Evolutionary conservation across 176 grass and related monocot genomes (phyloP).

Genomic region (Poa annua): DNA sequence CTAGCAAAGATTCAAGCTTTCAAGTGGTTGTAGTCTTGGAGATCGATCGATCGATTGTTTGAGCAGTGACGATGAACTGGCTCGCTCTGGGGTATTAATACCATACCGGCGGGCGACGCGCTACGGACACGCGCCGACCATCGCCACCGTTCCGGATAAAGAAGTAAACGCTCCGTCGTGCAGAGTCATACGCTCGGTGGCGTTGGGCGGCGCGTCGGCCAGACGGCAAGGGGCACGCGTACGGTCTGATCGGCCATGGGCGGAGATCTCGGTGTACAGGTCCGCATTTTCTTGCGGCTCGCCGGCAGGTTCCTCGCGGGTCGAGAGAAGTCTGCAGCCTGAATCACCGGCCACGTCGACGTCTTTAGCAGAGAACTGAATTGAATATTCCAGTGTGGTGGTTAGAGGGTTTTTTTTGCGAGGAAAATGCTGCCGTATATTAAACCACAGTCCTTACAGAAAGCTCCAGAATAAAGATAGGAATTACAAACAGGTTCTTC

Average conservation of each 20-base stretch:
- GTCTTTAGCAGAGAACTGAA: no score
- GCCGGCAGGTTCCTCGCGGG: neutral
- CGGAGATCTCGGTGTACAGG: neutral
- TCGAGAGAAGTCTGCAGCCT: neutral
- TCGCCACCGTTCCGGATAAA: neutral
- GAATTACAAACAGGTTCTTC: no score
- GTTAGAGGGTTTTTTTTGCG: no score
- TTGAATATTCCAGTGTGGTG: neutral
- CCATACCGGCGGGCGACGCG: no score
- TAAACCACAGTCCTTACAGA: no score
- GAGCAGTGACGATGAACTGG: neutral
- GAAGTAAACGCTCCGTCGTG: neutral
- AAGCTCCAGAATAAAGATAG: no score
- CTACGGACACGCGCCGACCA: slow-evolving; percentile 41
- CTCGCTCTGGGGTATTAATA: slow-evolving; percentile 32
- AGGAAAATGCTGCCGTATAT: no score
- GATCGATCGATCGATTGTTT: no score
- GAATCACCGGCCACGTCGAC: slow-evolving; percentile 27
- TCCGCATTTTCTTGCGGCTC: neutral
- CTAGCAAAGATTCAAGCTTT: neutral
- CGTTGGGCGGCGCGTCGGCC: slow-evolving; percentile 18
- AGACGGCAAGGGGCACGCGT: slow-evolving; percentile 1
- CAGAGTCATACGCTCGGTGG: neutral
- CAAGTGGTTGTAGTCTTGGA: neutral
- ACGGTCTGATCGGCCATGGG: neutral